phyloP scores from a whole-genome alignment of 2,329 filamentous ascomycete species.

The Colletotrichum lupini region DNA sequence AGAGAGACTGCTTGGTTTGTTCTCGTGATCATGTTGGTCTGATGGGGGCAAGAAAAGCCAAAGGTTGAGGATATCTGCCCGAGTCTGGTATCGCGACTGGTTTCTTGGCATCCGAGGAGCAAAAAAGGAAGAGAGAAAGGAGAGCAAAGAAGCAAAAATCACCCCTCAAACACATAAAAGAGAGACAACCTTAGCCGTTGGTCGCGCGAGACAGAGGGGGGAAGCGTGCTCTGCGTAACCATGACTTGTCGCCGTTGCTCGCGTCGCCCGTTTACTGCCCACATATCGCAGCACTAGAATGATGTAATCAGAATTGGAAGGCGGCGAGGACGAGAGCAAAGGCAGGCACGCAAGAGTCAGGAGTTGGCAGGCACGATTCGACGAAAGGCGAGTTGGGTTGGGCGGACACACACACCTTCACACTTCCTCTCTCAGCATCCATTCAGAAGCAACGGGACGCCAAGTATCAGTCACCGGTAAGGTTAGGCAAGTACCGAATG shows the following conservation, averaged over 20 bases:
- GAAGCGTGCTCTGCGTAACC: constrained; percentile 1
- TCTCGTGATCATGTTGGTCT: neutral
- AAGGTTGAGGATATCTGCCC: neutral
- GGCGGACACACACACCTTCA: constrained; percentile 1
- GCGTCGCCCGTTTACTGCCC: neutral
- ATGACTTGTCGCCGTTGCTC: neutral
- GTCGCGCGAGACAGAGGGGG: neutral
- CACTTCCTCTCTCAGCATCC: neutral
- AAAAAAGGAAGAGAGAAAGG: neutral
- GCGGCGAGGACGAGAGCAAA: neutral
- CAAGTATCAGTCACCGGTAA: constrained; percentile 2
- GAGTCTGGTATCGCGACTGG: neutral
- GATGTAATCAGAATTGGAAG: constrained; percentile 21
- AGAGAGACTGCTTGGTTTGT: neutral
- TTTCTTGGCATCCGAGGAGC: neutral
- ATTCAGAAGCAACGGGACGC: neutral
- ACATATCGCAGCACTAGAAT: neutral
- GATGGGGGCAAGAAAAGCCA: neutral
- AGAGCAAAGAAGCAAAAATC: neutral
- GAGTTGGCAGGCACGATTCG: neutral
- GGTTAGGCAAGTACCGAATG: constrained; percentile 19
- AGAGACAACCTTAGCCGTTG: neutral
- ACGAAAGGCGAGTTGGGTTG: neutral
- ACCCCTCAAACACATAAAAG: neutral
- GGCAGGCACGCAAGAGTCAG: neutral